Conservation (phyloP, 2,329 filamentous ascomycete species). For the Fusarium beomiforme region DNA sequence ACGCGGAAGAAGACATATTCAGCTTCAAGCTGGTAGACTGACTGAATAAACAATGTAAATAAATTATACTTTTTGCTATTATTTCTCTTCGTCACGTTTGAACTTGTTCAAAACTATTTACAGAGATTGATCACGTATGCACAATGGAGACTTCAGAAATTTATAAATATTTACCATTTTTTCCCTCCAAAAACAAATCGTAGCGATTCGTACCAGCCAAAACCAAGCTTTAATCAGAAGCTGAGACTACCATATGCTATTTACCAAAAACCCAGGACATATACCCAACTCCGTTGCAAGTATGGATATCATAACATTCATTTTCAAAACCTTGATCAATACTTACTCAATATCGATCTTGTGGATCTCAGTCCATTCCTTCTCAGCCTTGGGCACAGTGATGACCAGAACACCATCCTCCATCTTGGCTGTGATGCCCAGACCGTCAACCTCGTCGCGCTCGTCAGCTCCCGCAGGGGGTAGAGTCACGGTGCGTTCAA, state of each 20-base stretch:
- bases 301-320: conserved; percentile 18
- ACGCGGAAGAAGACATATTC: conserved; percentile 42
- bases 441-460: conserved; percentile 70
- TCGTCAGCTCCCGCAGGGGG: conserved; percentile 55
- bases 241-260: background rate
- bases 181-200: conserved; percentile 1
- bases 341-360: conserved; percentile 66
- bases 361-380: conserved; percentile 71
- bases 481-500: conserved; percentile 75
- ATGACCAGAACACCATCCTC: conserved; percentile 81
- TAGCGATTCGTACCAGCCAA: background rate
- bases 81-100: background rate
- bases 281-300: conserved; percentile 21
- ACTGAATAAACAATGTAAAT: conserved; percentile 33
- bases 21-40: conserved; percentile 34
- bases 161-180: background rate
- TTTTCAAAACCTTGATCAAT: background rate
- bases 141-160: background rate
- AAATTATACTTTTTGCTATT: background rate
- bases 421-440: conserved; percentile 77
- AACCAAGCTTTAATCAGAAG: background rate
- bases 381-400: conserved; percentile 79
- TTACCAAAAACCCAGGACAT: background rate
- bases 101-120: background rate
- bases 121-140: background rate